These are phyloP conservation scores for Fusarium euwallaceae DNA, from an alignment of 2,329 filamentous ascomycete genomes.

Conservation along the genomic window DNA sequence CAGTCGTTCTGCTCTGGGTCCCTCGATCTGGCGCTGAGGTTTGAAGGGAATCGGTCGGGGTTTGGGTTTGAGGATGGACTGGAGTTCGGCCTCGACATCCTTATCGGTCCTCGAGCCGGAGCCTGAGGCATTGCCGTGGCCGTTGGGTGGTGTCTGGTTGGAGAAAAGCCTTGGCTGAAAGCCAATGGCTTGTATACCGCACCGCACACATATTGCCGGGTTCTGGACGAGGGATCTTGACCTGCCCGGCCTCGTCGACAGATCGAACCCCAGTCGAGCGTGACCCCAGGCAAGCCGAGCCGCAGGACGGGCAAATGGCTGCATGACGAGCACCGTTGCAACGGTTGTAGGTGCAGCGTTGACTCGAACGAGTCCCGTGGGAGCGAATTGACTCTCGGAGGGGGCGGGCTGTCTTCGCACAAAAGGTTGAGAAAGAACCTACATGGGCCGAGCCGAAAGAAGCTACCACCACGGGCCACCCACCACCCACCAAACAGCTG, in stretches of 20 bases:
- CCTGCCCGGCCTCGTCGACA: constrained; percentile 36
- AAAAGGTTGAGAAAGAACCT: constrained; percentile 37
- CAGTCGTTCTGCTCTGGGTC: constrained; percentile 17
- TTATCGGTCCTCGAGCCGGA: constrained; percentile 29
- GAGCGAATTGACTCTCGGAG: constrained; percentile 16
- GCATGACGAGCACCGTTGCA: constrained; percentile 46
- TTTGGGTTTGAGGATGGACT: constrained; percentile 39
- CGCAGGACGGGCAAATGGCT: constrained; percentile 51
- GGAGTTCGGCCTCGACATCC: constrained; percentile 34
- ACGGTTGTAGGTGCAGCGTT: constrained; percentile 25
- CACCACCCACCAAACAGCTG: constrained; percentile 16
- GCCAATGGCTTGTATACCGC: constrained; percentile 40
- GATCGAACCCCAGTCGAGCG: constrained; percentile 45
- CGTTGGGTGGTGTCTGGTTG: constrained; percentile 41
- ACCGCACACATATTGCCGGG: constrained; percentile 39
- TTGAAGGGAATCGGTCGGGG: constrained; percentile 30
- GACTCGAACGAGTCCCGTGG: constrained; percentile 22
- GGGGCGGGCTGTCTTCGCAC: constrained; percentile 8
- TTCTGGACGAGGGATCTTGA: constrained; percentile 24
- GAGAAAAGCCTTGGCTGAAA: constrained; percentile 45
- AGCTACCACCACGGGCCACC: constrained; percentile 3
- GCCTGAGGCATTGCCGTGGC: constrained; percentile 15
- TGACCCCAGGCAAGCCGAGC: constrained; percentile 49
- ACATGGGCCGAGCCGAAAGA: constrained; percentile 42
- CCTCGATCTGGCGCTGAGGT: constrained; percentile 20